Base-by-base conservation (phyloP, 2,329 filamentous ascomycete species). In the Alternaria dauci region DNA sequence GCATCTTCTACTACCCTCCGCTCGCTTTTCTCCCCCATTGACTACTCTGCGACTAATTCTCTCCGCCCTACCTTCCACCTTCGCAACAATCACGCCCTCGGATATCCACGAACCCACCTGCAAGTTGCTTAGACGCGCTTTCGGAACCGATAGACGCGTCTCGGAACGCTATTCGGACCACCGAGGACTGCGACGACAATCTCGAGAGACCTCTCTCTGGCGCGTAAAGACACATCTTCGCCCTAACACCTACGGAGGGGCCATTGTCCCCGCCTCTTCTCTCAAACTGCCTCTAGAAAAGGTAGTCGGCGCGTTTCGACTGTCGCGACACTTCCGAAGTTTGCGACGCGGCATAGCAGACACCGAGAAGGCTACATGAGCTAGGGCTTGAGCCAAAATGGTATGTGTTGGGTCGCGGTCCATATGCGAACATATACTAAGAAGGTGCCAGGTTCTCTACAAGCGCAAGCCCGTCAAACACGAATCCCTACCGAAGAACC, bases 391-490 rank as follows among this genome's bases (percentile, higher is more conserved):
- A 52, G 50, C 38, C 73, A 75, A 71, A 28, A 79, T 79, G 77
- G 77, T 79, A 72, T 23, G 46, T 41, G 47, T 60, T 61, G 69
- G 61, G 61, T 68, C 60, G 57, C 43, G 3, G 23, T 20, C 23
- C 50, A n/a, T 39, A 23, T 5, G 16, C 16, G 25, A 55, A 16
- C 8, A 8, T 32, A 23, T 11, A 32, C 71, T 78, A 55, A 78
- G 59, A 51, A 55, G 36, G 9, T 25, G 54, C 52, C 76, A 98
- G 94, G 94, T 99, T 71, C 86, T 97, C 67, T 97, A 92, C 81
- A 98, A 98, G 83, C 89, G 95, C 73, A 98, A 98, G 81, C 94
- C 94, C 58, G 93, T 98, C 75, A 89, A 92, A 81, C 91, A 93
- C 77, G 83, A 94, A 68, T 86, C 91, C 51, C 85, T 86, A 48